Percentiles rank a stretch among this genome's conserved stretches.
Conservation (phyloP, 495 filamentous ascomycete genomes). For the Cetradonia linearis region DNA sequence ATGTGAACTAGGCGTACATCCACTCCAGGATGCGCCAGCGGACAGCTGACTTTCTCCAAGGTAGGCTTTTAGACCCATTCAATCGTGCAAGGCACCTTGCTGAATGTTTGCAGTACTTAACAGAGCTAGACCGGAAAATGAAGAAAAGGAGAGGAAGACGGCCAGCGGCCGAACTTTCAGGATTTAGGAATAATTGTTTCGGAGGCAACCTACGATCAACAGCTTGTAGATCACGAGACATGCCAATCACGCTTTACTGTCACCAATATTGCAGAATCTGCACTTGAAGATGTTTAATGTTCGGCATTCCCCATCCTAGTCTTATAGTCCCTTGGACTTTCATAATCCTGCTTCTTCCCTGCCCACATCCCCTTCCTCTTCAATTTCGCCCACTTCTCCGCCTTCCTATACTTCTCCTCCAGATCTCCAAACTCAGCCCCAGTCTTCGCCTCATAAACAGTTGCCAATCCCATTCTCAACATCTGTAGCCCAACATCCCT, state of each 20-base stretch:
- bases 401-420: slow-evolving; percentile 55
- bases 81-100: slow-evolving; percentile 7
- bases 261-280: background rate
- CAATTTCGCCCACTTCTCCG: slow-evolving; percentile 61
- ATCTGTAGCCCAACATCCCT: slow-evolving; percentile 84
- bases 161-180: slow-evolving; percentile 92
- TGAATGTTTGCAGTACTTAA: slow-evolving; percentile 58
- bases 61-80: slow-evolving; percentile 34
- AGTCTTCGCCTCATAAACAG: slow-evolving; percentile 81
- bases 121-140: slow-evolving; percentile 82
- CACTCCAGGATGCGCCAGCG: slow-evolving; percentile 94
- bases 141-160: slow-evolving; percentile 97
- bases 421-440: slow-evolving; percentile 73
- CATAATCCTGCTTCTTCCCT: slow-evolving; percentile 44
- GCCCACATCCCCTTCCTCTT: slow-evolving; percentile 70
- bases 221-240: slow-evolving; percentile 6
- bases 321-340: slow-evolving; percentile 85
- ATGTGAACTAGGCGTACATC: slow-evolving; percentile 66
- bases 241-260: background rate
- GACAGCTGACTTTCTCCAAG: slow-evolving; percentile 96
- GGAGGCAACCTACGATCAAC: background rate
- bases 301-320: slow-evolving; percentile 32
- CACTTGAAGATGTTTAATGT: background rate
- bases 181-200: slow-evolving; percentile 43
- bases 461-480: slow-evolving; percentile 72